Conservation (phyloP, 352 stramenopile genomes). For the Phytophthora vignae region DNA sequence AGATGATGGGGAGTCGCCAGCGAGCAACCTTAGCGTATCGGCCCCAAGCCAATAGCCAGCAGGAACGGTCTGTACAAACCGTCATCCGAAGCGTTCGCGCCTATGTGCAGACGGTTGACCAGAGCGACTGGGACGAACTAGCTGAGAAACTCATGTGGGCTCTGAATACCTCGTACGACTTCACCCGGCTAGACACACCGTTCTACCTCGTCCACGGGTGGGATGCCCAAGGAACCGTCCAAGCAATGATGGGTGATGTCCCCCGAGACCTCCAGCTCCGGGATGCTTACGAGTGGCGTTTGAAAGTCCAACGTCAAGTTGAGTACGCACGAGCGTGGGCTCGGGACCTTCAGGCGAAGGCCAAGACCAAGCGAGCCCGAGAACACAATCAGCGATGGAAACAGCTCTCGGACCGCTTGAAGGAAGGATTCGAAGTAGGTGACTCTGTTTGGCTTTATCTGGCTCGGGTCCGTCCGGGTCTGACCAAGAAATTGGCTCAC, state of each 20-base stretch:
- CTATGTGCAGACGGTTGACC: slow-evolving; percentile 28
- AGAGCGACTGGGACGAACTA: slow-evolving; percentile 44
- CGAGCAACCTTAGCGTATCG: slow-evolving; percentile 42
- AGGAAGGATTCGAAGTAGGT: background rate
- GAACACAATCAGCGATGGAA: slow-evolving; percentile 6
- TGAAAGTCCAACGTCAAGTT: slow-evolving; percentile 10
- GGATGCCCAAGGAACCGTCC: slow-evolving; percentile 18
- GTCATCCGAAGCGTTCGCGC: slow-evolving; percentile 28
- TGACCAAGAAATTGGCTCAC: slow-evolving; percentile 15
- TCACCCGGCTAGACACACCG: slow-evolving; percentile 8
- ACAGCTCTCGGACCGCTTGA: background rate
- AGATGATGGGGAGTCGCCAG: slow-evolving; percentile 31
- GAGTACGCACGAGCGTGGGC: slow-evolving; percentile 6
- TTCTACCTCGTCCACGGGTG: slow-evolving; percentile 32
- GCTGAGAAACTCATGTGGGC: slow-evolving; percentile 36
- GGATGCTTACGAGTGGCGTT: slow-evolving; percentile 7
- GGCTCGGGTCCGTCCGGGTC: background rate
- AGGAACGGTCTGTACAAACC: slow-evolving; percentile 41
- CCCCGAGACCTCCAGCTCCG: slow-evolving; percentile 5
- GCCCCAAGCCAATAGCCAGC: slow-evolving; percentile 44
- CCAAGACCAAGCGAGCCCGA: background rate
- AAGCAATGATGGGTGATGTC: slow-evolving; percentile 1
- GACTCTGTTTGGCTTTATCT: slow-evolving; percentile 15
- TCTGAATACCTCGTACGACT: slow-evolving; percentile 27
- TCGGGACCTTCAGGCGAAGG: slow-evolving; percentile 8